These are phyloP conservation scores for Nicotiana paniculata DNA, from an alignment of 257 asterid genomes.

Conservation along the genomic window DNA sequence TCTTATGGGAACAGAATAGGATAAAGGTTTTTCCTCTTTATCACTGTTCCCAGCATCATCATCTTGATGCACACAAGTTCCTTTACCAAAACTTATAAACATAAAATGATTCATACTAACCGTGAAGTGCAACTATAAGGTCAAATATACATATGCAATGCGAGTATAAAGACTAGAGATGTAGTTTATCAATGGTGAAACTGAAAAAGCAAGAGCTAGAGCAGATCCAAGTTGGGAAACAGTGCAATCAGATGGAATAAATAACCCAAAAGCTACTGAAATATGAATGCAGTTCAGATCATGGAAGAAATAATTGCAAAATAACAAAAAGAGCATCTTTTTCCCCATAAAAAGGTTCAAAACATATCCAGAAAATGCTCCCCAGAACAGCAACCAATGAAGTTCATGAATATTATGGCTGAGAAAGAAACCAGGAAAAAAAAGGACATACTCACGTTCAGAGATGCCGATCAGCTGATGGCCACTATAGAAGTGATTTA, in stretches of 20 bases:
- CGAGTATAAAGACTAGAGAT: neutral
- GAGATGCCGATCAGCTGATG: constrained; percentile 24
- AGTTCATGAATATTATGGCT: neutral
- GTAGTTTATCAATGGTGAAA: neutral
- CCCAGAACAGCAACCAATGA: neutral
- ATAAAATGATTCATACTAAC: neutral
- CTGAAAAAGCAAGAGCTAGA: neutral
- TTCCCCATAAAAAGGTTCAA: neutral
- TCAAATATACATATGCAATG: neutral
- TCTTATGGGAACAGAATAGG: neutral
- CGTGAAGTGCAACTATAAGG: neutral
- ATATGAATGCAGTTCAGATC: neutral
- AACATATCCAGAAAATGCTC: neutral
- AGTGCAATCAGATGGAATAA: neutral
- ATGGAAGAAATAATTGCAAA: neutral
- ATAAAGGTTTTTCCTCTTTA: neutral
- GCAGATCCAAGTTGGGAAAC: neutral
- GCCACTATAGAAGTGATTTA: constrained; percentile 24
- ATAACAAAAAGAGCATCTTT: neutral
- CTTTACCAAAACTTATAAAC: neutral
- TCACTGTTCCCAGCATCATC: neutral
- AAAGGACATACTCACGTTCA: constrained; percentile 37
- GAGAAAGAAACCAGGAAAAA: neutral
- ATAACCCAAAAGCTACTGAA: neutral
- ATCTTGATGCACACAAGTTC: neutral